Evolutionary conservation across 148 eudicot species (phyloP), one percentile per base, ranked within the genome.

Genomic region (Euryodendron excelsum): DNA sequence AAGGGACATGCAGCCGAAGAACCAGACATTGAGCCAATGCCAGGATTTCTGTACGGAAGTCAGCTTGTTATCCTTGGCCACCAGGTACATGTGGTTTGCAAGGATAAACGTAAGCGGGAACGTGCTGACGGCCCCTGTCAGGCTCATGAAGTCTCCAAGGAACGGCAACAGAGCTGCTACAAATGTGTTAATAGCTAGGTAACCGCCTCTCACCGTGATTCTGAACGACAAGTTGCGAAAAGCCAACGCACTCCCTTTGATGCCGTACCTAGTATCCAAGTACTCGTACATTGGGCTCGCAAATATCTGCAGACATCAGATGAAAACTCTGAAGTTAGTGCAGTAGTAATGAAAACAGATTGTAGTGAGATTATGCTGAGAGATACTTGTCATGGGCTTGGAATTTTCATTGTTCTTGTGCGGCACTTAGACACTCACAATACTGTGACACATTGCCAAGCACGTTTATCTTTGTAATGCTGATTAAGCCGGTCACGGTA

Each of bases 241-340:
- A 17, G 87, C 77, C 66, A 87, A 76, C 69, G 99, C 83, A 58
- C 87, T 88, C 80, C 99, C 98, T 82, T 86, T 88, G 59, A 93
- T 86, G 23, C 88, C 88, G 48, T 76, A 89, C 69, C 86, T 93
- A 4, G 99, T 96, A 79, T 96, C 99, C 80, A 96, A 37, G 81
- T 85, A 93, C 90, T 96, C 99, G 55, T 96, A 93, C 90, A 90
- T 90, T n/a, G 99, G 99, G 75, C 97, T 92, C 2, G 99, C 99
- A 78, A 96, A 96, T 76, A 96, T 96, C 99, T 96, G 88, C 60
- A 71, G 34, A 72, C 27, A 37, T 25, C n/a, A 23, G 68, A 58
- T 27, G 68, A 78, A 15, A 23, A 12, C 21, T 34, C 61, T 11
- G 18, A 39, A 68, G 45, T n/a, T 33, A n/a, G 14, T 61, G 21